Percentiles rank a stretch among this genome's conserved stretches.
phyloP scores from a whole-genome alignment of 345 rosid genomes.

The Bruguiera gymnorhiza region DNA sequence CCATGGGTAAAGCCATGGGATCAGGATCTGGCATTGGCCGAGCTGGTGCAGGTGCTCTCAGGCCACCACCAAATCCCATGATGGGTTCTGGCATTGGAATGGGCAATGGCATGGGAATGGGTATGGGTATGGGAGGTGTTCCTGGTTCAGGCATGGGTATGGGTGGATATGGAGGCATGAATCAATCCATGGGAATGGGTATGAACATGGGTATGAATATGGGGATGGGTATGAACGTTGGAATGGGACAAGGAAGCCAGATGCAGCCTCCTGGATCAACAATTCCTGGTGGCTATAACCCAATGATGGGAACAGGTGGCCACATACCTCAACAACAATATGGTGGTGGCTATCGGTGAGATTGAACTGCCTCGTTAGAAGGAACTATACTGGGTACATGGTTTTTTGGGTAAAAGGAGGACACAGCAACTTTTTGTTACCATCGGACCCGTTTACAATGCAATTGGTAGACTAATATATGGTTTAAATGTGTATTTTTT shows the following conservation, averaged over 20 bases:
- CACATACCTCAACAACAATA: slow-evolving; percentile 74
- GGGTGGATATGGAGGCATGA: slow-evolving; percentile 38
- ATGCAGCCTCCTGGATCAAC: slow-evolving; percentile 57
- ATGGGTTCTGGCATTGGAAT: slow-evolving; percentile 55
- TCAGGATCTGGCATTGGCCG: slow-evolving; percentile 95
- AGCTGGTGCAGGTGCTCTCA: slow-evolving; percentile 53
- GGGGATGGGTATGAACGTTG: slow-evolving; percentile 37
- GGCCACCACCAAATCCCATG: slow-evolving; percentile 58
- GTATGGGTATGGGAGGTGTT: slow-evolving; percentile 15
- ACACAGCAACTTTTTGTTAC: slow-evolving; percentile 5
- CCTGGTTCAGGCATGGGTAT: slow-evolving; percentile 14
- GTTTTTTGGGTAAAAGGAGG: slow-evolving; percentile 15
- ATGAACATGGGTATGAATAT: slow-evolving; percentile 35
- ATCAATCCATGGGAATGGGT: slow-evolving; percentile 36
- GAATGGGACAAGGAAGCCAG: slow-evolving; percentile 60
- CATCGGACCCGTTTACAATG: background rate
- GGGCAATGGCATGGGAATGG: slow-evolving; percentile 36
- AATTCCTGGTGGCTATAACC: slow-evolving; percentile 58
- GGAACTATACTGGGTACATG: slow-evolving; percentile 8
- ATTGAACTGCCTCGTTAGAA: slow-evolving; percentile 4
- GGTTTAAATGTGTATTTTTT: slow-evolving; percentile 20
- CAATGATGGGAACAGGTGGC: slow-evolving; percentile 75
- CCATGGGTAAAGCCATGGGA: slow-evolving; percentile 99
- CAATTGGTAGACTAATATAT: background rate
- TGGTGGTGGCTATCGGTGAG: slow-evolving; percentile 75